phyloP scores from a whole-genome alignment of 2,329 filamentous ascomycete species.

The Fusarium mexicanum region DNA sequence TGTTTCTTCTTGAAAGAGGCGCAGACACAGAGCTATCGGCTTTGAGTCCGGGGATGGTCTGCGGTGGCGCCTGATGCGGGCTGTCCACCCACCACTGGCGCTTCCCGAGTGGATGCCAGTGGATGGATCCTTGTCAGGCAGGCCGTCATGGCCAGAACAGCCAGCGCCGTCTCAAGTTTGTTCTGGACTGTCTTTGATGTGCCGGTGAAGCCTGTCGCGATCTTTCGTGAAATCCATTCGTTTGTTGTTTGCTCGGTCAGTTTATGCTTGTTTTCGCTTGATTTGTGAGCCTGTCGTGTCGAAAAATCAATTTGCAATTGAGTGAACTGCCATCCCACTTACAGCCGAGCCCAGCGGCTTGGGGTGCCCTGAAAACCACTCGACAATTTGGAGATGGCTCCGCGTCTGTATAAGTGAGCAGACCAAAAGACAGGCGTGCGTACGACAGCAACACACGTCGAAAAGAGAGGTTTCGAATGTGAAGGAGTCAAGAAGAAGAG shows the following conservation, averaged over 20 bases:
- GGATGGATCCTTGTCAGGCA: constrained; percentile 42
- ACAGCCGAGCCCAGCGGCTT: constrained; percentile 24
- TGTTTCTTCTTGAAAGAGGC: constrained; percentile 30
- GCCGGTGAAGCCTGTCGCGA: constrained; percentile 31
- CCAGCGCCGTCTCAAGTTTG: constrained; percentile 41
- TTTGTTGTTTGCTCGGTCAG: not conserved
- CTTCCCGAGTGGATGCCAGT: constrained; percentile 45
- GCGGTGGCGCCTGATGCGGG: constrained; percentile 45
- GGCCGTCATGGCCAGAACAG: constrained; percentile 43
- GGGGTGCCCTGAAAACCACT: constrained; percentile 36
- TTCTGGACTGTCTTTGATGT: constrained; percentile 32
- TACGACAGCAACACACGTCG: constrained; percentile 37
- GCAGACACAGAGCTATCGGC: constrained; percentile 40
- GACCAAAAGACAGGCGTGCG: constrained; percentile 15
- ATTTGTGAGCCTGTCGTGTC: constrained; percentile 12
- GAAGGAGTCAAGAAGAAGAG: constrained; percentile 29
- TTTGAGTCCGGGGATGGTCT: constrained; percentile 44
- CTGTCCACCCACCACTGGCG: constrained; percentile 44
- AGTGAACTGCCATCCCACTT: constrained; percentile 22
- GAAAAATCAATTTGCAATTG: not conserved
- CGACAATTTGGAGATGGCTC: constrained; percentile 33
- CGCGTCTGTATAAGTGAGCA: constrained; percentile 41
- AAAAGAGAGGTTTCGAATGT: constrained; percentile 14
- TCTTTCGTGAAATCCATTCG: constrained; percentile 19
- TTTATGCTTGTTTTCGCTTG: constrained; percentile 1